phyloP scores from a whole-genome alignment of 1,284 basidiomycete genomes.

The Coniophora puteana region DNA sequence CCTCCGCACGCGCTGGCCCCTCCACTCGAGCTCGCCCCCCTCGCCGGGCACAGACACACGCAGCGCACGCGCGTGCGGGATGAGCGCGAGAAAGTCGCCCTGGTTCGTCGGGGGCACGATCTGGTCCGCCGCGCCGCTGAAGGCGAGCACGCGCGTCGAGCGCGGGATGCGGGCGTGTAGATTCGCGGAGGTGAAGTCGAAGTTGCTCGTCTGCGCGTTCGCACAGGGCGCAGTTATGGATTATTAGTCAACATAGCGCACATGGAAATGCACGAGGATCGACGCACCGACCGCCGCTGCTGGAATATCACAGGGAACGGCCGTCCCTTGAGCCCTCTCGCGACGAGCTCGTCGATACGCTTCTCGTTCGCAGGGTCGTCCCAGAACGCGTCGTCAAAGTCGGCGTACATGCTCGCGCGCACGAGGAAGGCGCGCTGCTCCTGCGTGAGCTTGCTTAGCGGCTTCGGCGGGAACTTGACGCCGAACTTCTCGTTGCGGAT shows the following conservation, averaged over 20 bases:
- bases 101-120: constrained; percentile 34
- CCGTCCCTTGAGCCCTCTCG: constrained; percentile 27
- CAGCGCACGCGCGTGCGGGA: constrained; percentile 34
- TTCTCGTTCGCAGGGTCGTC: constrained; percentile 24
- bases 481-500: constrained; percentile 10
- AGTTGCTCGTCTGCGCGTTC: background rate
- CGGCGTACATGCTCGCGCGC: constrained; percentile 24
- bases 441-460: constrained; percentile 14
- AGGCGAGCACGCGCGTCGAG: constrained; percentile 32
- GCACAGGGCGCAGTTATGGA: too few species aligned
- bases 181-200: constrained; percentile 30
- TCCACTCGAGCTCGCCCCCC: too few species aligned
- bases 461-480: constrained; percentile 8
- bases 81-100: constrained; percentile 27
- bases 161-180: constrained; percentile 24
- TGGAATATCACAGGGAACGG: constrained; percentile 12
- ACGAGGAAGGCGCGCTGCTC: constrained; percentile 32
- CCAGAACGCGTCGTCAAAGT: constrained; percentile 37
- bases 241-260: background rate
- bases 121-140: constrained; percentile 39
- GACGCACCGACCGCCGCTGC: constrained; percentile 7
- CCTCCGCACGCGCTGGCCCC: too few species aligned
- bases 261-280: background rate
- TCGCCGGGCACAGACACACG: constrained; percentile 27
- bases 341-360: constrained; percentile 27